phyloP scores from a whole-genome alignment of 345 rosid genomes.

The Heritiera fomes region DNA sequence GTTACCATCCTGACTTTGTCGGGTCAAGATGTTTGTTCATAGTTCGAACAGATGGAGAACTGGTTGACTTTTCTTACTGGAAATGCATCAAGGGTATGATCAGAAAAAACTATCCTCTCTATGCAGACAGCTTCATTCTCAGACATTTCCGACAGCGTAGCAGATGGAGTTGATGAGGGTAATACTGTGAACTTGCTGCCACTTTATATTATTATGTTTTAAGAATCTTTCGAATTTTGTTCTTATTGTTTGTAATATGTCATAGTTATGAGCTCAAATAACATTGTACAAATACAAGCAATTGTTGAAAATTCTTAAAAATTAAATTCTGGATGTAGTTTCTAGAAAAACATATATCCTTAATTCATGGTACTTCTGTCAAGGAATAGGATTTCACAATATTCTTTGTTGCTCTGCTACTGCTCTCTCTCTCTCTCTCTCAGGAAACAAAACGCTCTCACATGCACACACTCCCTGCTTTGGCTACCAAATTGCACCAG shows the following conservation, averaged over 20 bases:
- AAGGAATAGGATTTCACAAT: neutral
- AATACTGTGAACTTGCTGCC: constrained; percentile 20
- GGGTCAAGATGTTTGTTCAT: constrained; percentile 81
- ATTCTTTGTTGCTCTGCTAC: neutral
- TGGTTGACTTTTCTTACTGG: constrained; percentile 93
- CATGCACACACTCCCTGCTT: neutral
- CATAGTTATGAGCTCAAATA: constrained; percentile 17
- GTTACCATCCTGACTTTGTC: constrained; percentile 81
- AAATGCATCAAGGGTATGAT: constrained; percentile 94
- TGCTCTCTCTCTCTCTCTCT: neutral
- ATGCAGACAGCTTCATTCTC: constrained; percentile 88
- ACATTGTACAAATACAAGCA: constrained; percentile 1
- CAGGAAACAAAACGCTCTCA: neutral
- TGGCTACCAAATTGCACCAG: neutral
- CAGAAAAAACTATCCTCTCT: constrained; percentile 83
- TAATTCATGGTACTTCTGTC: neutral
- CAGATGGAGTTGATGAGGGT: constrained; percentile 46
- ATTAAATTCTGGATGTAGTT: constrained; percentile 21
- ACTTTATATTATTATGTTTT: neutral
- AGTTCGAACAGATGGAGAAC: constrained; percentile 74
- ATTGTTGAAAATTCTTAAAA: constrained; percentile 33
- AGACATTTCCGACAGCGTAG: constrained; percentile 70
- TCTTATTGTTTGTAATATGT: constrained; percentile 16
- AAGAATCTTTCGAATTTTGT: neutral
- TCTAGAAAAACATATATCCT: neutral